Percentiles rank a stretch among this genome's conserved stretches.
Conservation (phyloP, 2,329 filamentous ascomycete genomes). For the Colletotrichum gigasporum region DNA sequence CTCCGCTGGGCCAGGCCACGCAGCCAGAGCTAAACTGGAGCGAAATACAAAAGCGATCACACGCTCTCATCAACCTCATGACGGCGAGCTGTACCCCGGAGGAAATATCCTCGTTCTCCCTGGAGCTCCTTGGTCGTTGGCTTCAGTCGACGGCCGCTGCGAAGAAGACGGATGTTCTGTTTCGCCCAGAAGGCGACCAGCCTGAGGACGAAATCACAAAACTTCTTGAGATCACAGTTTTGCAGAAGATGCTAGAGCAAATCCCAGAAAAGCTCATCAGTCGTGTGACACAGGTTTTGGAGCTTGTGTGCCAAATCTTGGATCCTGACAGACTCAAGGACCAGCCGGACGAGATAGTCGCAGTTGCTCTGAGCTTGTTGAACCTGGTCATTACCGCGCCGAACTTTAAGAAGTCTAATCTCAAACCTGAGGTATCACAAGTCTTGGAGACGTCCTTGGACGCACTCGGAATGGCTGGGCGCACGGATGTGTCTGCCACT, state of each 20-base stretch:
- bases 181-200: constrained; percentile 40
- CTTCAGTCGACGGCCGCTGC: constrained; percentile 46
- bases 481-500: constrained; percentile 58
- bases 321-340: constrained; percentile 51
- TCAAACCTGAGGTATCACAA: constrained; percentile 51
- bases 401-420: constrained; percentile 60
- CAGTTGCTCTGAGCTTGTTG: constrained; percentile 67
- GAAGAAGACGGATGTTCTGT: constrained; percentile 38
- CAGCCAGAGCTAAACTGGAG: constrained; percentile 48
- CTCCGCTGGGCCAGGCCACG: constrained; percentile 17
- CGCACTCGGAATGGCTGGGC: constrained; percentile 48
- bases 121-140: constrained; percentile 68
- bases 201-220: constrained; percentile 53
- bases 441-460: constrained; percentile 60
- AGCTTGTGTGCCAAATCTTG: constrained; percentile 70
- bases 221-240: constrained; percentile 67
- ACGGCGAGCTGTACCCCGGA: constrained; percentile 60
- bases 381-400: constrained; percentile 68
- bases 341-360: constrained; percentile 57
- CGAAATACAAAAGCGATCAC: constrained; percentile 58
- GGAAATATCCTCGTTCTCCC: constrained; percentile 68
- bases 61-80: constrained; percentile 60
- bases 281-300: constrained; percentile 71
- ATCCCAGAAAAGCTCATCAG: constrained; percentile 71
- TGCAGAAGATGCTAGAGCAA: constrained; percentile 72